Evolutionary conservation across 305 asterid species (phyloP).

Genomic region (Rubia tinctorum): DNA sequence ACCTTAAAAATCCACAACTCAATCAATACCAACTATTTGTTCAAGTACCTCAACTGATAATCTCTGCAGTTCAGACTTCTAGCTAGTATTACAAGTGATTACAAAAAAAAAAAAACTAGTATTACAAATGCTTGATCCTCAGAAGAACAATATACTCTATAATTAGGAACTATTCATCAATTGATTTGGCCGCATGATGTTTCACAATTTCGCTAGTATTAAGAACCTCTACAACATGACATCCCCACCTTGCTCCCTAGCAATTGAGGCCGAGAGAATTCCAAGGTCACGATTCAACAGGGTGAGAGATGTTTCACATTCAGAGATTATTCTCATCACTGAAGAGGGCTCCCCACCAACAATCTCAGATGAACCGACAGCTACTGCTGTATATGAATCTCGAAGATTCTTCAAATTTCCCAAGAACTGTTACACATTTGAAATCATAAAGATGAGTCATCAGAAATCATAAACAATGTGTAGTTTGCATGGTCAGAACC

Average conservation of each 20-base stretch:
- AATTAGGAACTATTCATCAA: too few relatives aligned
- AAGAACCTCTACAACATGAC: constrained; percentile 29
- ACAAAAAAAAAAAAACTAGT: not conserved
- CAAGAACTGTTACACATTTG: constrained; percentile 51
- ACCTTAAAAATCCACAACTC: constrained; percentile 4
- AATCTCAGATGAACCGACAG: constrained; percentile 81
- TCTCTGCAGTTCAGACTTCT: too few relatives aligned
- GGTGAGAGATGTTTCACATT: constrained; percentile 85
- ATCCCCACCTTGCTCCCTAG: constrained; percentile 78
- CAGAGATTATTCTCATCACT: constrained; percentile 85
- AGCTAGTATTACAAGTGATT: not conserved
- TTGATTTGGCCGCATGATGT: too few relatives aligned
- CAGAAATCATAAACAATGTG: not conserved
- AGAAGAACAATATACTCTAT: too few relatives aligned
- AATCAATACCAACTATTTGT: not conserved
- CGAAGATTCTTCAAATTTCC: constrained; percentile 97
- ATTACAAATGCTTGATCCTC: too few relatives aligned
- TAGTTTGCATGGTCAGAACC: not conserved
- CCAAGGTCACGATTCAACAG: constrained; percentile 84
- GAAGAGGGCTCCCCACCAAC: constrained; percentile 92
- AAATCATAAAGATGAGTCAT: constrained; percentile 12
- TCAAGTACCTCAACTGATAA: not conserved
- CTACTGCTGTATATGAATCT: constrained; percentile 94
- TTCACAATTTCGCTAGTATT: too few relatives aligned
- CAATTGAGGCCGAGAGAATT: constrained; percentile 91